A percentile compares a stretch with the other conserved stretches of the same genome.
Conservation (phyloP, 352 stramenopile genomes). For the Peronospora farinosa region DNA sequence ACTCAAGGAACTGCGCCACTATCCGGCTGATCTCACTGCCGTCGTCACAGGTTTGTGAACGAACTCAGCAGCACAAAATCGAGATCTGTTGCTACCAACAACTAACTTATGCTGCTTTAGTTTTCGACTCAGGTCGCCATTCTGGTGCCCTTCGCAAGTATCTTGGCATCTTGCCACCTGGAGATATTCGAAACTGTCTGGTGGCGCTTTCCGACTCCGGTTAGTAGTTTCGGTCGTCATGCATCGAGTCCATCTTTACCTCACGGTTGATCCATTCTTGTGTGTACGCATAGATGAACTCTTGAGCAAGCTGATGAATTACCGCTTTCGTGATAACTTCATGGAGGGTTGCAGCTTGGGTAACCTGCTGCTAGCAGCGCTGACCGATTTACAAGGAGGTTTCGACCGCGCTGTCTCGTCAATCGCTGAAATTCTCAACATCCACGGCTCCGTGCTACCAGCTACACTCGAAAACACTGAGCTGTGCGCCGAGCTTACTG, state of each 20-base stretch:
- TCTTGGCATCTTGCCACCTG: slow-evolving; percentile 71
- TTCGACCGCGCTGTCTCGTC: slow-evolving; percentile 81
- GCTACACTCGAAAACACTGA: slow-evolving; percentile 83
- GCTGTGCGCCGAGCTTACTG: slow-evolving; percentile 66
- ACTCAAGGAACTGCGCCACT: slow-evolving; percentile 78
- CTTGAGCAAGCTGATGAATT: slow-evolving; percentile 86
- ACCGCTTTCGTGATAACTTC: slow-evolving; percentile 83
- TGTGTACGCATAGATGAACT: slow-evolving; percentile 51
- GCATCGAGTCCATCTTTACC: neutral
- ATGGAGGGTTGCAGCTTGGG: slow-evolving; percentile 83
- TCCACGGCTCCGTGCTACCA: slow-evolving; percentile 67
- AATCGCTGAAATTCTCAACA: slow-evolving; percentile 82
- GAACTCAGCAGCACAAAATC: neutral
- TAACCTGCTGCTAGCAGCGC: slow-evolving; percentile 69
- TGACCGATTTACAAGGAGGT: slow-evolving; percentile 75
- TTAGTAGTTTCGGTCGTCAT: slow-evolving; percentile 15
- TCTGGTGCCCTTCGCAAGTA: slow-evolving; percentile 78
- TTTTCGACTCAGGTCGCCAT: slow-evolving; percentile 82
- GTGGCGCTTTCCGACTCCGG: slow-evolving; percentile 77
- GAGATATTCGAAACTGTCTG: slow-evolving; percentile 84
- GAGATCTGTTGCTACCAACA: neutral
- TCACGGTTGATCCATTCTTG: neutral
- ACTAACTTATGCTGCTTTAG: slow-evolving; percentile 16
- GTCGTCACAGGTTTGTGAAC: slow-evolving; percentile 57
- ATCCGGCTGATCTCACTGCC: slow-evolving; percentile 78